A percentile compares a stretch with the other conserved stretches of the same genome.
Evolutionary conservation across 768 basidiomycete species (phyloP).

Genomic region (Mycena amicta): DNA sequence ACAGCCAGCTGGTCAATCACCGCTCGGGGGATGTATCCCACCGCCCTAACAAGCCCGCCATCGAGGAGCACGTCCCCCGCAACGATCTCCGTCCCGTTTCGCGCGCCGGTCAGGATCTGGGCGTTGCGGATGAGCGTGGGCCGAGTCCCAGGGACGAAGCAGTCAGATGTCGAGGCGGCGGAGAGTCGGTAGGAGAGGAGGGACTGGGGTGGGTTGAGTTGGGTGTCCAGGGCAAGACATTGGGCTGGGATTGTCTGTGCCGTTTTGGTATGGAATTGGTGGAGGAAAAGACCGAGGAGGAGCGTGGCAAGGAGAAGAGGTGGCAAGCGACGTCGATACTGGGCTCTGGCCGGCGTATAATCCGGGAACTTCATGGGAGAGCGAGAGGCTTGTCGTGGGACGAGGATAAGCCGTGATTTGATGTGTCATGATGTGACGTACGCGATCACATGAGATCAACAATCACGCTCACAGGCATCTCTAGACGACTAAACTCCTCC

Average conservation of each 20-base stretch:
- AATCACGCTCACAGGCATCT: no score
- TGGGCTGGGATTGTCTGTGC: neutral
- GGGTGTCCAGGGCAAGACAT: neutral
- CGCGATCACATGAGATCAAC: no score
- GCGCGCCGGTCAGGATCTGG: constrained; percentile 62
- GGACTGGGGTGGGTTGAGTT: neutral
- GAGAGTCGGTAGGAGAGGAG: neutral
- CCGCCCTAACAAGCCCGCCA: constrained; percentile 43
- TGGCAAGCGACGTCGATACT: neutral
- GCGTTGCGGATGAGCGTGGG: constrained; percentile 57
- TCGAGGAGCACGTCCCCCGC: constrained; percentile 53
- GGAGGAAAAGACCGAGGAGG: neutral
- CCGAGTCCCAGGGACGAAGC: constrained; percentile 48
- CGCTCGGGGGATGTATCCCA: constrained; percentile 39
- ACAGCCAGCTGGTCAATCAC: constrained; percentile 7
- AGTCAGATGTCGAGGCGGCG: constrained; percentile 37
- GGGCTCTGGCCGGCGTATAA: neutral
- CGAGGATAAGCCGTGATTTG: neutral
- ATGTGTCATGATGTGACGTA: no score
- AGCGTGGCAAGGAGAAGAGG: neutral
- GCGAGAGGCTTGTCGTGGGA: no score
- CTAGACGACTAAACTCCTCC: no score
- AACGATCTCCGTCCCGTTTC: constrained; percentile 50
- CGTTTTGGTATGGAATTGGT: neutral
- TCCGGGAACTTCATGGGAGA: neutral